A percentile compares a stretch with the other conserved stretches of the same genome.
Conservation (phyloP, 2,329 filamentous ascomycete genomes). For the Penicillium sumatraense region DNA sequence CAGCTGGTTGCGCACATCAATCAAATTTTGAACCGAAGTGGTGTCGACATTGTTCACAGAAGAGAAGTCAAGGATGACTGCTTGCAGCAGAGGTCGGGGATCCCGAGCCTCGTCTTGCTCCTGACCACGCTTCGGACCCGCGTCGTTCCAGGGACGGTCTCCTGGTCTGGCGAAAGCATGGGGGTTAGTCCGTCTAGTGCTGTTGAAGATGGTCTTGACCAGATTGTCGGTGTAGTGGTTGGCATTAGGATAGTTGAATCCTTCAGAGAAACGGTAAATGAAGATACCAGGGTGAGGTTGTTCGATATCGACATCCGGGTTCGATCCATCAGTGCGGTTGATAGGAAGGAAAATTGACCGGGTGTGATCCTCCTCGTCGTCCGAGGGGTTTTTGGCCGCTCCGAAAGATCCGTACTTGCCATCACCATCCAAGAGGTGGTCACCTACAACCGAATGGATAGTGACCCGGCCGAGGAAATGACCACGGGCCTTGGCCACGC, state of each 20-base stretch:
- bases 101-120: constrained; percentile 45
- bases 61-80: constrained; percentile 92
- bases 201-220: constrained; percentile 66
- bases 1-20: constrained; percentile 92
- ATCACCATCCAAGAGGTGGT: constrained; percentile 71
- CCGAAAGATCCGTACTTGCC: constrained; percentile 63
- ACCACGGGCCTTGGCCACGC: constrained; percentile 80
- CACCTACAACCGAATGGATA: constrained; percentile 81
- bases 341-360: constrained; percentile 88
- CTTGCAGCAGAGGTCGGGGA: constrained; percentile 72
- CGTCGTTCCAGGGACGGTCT: constrained; percentile 94
- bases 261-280: constrained; percentile 92
- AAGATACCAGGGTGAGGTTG: constrained; percentile 90
- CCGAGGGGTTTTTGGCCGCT: constrained; percentile 27
- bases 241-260: constrained; percentile 95
- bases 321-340: constrained; percentile 86
- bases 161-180: constrained; percentile 67
- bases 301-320: constrained; percentile 78
- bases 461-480: constrained; percentile 82
- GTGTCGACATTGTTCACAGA: constrained; percentile 93
- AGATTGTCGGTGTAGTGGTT: constrained; percentile 85
- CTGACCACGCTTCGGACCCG: constrained; percentile 69
- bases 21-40: constrained; percentile 87
- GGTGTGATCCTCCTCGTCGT: constrained; percentile 55
- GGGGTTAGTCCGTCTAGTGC: constrained; percentile 77